Base-by-base conservation (phyloP, 305 asterid genomes). In the Plantago rigida region DNA sequence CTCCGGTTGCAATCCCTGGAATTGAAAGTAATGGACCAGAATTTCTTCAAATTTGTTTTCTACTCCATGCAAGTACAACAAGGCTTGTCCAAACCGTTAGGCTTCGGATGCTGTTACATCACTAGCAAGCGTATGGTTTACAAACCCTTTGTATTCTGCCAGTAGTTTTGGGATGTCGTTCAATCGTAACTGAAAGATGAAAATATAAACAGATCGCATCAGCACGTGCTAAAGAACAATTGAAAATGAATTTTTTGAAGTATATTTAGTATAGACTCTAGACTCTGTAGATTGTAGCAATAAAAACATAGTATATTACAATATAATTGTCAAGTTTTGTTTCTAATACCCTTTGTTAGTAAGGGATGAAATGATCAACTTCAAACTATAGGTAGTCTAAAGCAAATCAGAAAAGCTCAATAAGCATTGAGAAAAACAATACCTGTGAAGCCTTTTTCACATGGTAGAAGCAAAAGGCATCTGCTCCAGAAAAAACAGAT, bases 381-480 rank as follows among this genome's bases (percentile, higher is more conserved):
- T 50, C 31, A 17, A 51, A n/a, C n/a, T 55, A 15, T 29, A 55
- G 31, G 54, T 57, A 60, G 26, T 15, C 49, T 22, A 36, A 51
- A 58, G 61, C 29, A 41, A 10, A 59, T 15, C 51, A 63, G 46
- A 29, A 17, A 52, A 64, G 56, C 48, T 13, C 26, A 54, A 47
- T 52, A 44, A 47, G 56, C 31, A 52, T 49, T 47, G 15, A 57
- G 10, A 42, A 28, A 67, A 58, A 49, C 48, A 56, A 26, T 79
- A 87, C 96, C 97, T 84, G 94, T 71, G 89, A 75, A 75, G 83
- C 87, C 81, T 78, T 73, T 75, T 76, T 82, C 47, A 85, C 61
- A 73, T 87, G 97, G 69, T 82, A 85, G 81, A 81, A 87, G 73
- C 81, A 70, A 48, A 69, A 82, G 41, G 74, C 74, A 69, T 61